Evolutionary conservation across 2,329 filamentous ascomycete genomes (phyloP).

Genomic region (Verticillium zaregamsianum): DNA sequence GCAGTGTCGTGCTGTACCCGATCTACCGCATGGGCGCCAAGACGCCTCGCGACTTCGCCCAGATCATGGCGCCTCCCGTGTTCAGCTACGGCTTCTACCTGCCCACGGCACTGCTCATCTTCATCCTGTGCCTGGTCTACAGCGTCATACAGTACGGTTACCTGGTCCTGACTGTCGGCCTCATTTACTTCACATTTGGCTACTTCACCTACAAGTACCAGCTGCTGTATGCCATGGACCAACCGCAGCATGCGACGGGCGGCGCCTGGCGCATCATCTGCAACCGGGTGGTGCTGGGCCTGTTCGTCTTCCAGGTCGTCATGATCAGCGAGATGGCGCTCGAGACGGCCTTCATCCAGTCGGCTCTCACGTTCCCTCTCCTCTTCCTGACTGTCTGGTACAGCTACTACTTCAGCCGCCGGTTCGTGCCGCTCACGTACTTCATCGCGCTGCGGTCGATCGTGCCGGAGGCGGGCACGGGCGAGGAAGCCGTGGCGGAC

Average conservation of each 20-base stretch:
- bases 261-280: conserved; percentile 96
- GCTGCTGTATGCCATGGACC: conserved; percentile 96
- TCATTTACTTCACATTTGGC: conserved; percentile 78
- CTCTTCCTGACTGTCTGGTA: conserved; percentile 84
- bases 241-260: conserved; percentile 89
- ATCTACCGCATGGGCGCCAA: conserved; percentile 73
- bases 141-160: conserved; percentile 78
- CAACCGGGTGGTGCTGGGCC: conserved; percentile 79
- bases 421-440: conserved; percentile 83
- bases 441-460: conserved; percentile 92
- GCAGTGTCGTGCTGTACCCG: conserved; percentile 78
- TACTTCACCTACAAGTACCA: conserved; percentile 97
- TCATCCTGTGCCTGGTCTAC: conserved; percentile 95
- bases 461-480: conserved; percentile 37
- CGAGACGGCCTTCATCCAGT: conserved; percentile 67
- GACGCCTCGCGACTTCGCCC: conserved; percentile 84
- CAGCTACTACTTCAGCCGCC: conserved; percentile 71
- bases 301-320: conserved; percentile 85
- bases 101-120: conserved; percentile 85
- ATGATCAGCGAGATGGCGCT: conserved; percentile 84
- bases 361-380: conserved; percentile 70
- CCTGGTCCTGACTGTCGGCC: conserved; percentile 74
- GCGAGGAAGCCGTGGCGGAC: conserved; percentile 31
- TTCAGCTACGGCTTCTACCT: conserved; percentile 98
- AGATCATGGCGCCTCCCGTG: conserved; percentile 73